Conservation (phyloP, 1,139 yeast species). For the Saccharomyces pastorianus region DNA sequence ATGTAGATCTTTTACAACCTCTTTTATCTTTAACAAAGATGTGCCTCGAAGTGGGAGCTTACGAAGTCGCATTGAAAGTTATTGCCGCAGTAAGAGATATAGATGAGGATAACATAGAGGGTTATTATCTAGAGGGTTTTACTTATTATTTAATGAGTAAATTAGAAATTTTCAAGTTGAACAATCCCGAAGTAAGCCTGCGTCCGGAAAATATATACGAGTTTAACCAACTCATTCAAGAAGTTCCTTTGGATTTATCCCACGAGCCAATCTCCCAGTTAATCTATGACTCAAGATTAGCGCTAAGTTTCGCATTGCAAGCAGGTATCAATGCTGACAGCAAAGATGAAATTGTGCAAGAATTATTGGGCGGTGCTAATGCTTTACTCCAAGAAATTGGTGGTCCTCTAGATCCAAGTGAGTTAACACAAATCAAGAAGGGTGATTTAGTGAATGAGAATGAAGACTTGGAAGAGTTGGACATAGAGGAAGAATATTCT, state of each 20-base stretch:
- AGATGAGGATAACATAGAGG: constrained; percentile 75
- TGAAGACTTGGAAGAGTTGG: constrained; percentile 35
- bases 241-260: constrained; percentile 34
- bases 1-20: constrained; percentile 59
- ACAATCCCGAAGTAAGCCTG: constrained; percentile 18
- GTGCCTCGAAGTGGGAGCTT: constrained; percentile 67
- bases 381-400: constrained; percentile 48
- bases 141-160: constrained; percentile 57
- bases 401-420: constrained; percentile 39
- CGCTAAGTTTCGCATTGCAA: constrained; percentile 50
- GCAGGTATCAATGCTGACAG: constrained; percentile 28
- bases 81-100: constrained; percentile 59
- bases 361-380: constrained; percentile 46
- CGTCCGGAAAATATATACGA: constrained; percentile 29
- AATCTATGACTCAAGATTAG: constrained; percentile 43
- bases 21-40: constrained; percentile 61
- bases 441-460: constrained; percentile 41
- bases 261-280: constrained; percentile 31
- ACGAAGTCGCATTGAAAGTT: constrained; percentile 56
- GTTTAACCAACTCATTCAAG: constrained; percentile 44
- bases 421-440: constrained; percentile 36
- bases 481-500: constrained; percentile 20
- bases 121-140: constrained; percentile 74
- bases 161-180: constrained; percentile 27
- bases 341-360: constrained; percentile 47